Percentiles rank a stretch among this genome's conserved stretches.
Conservation (phyloP, 352 stramenopile species). For the Pythium biforme region DNA sequence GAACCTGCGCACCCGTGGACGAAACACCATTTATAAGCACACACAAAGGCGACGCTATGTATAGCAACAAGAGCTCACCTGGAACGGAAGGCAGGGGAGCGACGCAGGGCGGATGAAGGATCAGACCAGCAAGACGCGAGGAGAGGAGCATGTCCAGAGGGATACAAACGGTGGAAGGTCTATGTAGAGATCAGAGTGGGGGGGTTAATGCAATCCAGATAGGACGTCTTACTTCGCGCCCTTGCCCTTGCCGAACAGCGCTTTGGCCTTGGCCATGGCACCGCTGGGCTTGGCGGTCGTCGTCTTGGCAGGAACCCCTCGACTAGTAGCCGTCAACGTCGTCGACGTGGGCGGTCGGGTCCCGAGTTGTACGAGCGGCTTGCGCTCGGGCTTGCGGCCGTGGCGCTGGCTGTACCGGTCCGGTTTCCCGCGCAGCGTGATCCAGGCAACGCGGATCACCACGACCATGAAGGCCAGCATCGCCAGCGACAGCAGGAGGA, state of each 20-base stretch:
- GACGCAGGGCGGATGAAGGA: not conserved
- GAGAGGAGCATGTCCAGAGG: not conserved
- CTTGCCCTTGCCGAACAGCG: conserved; percentile 2
- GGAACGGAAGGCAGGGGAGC: too few relatives aligned
- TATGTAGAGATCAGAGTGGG: not conserved
- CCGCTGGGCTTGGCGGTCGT: not conserved
- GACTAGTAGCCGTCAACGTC: not conserved
- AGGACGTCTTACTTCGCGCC: too few relatives aligned
- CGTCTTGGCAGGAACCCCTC: not conserved
- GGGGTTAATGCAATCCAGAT: not conserved
- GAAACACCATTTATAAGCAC: not conserved
- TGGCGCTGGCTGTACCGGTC: conserved; percentile 23
- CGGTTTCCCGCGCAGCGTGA: conserved; percentile 18
- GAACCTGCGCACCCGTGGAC: not conserved
- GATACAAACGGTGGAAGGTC: not conserved
- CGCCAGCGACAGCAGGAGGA: conserved; percentile 15
- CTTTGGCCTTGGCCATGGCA: conserved; percentile 6
- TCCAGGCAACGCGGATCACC: conserved; percentile 26
- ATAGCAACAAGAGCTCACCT: too few relatives aligned
- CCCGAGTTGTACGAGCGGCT: conserved; percentile 21
- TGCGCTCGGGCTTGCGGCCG: conserved; percentile 20
- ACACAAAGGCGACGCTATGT: not conserved
- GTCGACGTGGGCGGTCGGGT: not conserved
- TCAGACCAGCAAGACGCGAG: conserved; percentile 8
- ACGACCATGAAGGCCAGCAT: conserved; percentile 22